Evolutionary conservation across 2,329 filamentous ascomycete species (phyloP), one percentile per base, ranked within the genome.

Genomic region (Pseudocercospora fuligena): DNA sequence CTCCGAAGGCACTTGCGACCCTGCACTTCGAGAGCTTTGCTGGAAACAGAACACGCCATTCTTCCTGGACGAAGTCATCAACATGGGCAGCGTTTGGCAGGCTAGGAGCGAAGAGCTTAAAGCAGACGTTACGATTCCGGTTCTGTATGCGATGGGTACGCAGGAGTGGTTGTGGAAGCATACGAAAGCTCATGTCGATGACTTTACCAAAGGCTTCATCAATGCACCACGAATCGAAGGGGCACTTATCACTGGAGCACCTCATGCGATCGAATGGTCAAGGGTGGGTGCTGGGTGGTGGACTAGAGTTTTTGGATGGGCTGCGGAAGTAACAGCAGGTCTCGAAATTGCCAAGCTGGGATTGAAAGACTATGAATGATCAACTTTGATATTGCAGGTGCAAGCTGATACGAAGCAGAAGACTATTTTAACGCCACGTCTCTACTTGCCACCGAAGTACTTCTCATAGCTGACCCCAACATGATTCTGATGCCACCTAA

Each of bases 401-500:
- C 36, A n/a, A n/a, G 36, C 36, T 16, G 5, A 6, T 16, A 40
- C 14, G 3, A 33, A 33, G 1, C 29, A 58, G 27, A 49, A 33
- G 11, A 33, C 31, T 6, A 47, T 16, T 47, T 21, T 7, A 1
- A 25, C 6, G 1, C 5, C 46, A 25, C 4, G 5, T 11, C 19
- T 12, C 12, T 25, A 49, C n/a, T 49, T 49, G 1, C 46, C 6
- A 21, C 33, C 57, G 8, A 60, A 60, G 16, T 60, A 23, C 33
- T 60, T 43, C 57, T 60, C 57, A 46, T 43, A 43, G 46, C 54
- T 61, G 14, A 6, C 64, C n/a, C 61, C 59, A 58, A 63, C 69
- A 76, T 82, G 81, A 69, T 82, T 82, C 70, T 82, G 81, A 73
- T 83, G 81, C 81, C 81, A 83, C 7, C 75, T 79, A 75, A 80